phyloP scores from a whole-genome alignment of 2,329 filamentous ascomycete genomes.

The Calonectria hawksworthii region DNA sequence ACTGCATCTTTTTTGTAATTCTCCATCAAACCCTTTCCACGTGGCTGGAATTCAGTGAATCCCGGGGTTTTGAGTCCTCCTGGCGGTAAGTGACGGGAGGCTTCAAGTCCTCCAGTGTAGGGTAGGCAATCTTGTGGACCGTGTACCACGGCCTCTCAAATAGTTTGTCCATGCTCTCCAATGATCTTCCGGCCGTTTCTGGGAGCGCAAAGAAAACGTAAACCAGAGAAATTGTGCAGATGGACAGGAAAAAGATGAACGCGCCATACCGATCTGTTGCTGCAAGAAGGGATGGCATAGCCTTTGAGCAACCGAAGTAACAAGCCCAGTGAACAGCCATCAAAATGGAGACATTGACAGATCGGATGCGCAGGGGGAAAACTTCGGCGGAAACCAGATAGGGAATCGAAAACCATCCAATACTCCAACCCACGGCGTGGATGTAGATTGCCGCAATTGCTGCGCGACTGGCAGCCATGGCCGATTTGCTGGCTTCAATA shows the following conservation, averaged over 20 bases:
- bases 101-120: conserved; percentile 41
- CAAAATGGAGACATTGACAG: conserved; percentile 55
- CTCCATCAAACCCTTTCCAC: not conserved
- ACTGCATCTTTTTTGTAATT: not conserved
- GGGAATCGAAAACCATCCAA: conserved; percentile 62
- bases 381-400: conserved; percentile 62
- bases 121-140: conserved; percentile 46
- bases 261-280: conserved; percentile 49
- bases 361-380: conserved; percentile 58
- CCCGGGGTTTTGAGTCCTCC: not conserved
- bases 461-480: conserved; percentile 51
- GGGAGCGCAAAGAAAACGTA: conserved; percentile 53
- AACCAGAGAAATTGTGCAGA: conserved; percentile 44
- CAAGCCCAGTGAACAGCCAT: conserved; percentile 60
- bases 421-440: conserved; percentile 59
- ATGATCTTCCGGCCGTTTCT: conserved; percentile 46
- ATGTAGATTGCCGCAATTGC: conserved; percentile 60
- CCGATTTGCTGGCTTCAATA: conserved; percentile 32
- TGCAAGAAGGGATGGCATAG: conserved; percentile 51
- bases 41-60: not conserved
- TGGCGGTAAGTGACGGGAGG: not conserved
- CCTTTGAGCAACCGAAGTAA: conserved; percentile 51
- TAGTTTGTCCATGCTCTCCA: conserved; percentile 49
- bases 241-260: conserved; percentile 48
- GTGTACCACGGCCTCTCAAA: conserved; percentile 49